Evolutionary conservation across 768 basidiomycete genomes (phyloP), one percentile per base, ranked within the genome.

Genomic region (Mycena latifolia): DNA sequence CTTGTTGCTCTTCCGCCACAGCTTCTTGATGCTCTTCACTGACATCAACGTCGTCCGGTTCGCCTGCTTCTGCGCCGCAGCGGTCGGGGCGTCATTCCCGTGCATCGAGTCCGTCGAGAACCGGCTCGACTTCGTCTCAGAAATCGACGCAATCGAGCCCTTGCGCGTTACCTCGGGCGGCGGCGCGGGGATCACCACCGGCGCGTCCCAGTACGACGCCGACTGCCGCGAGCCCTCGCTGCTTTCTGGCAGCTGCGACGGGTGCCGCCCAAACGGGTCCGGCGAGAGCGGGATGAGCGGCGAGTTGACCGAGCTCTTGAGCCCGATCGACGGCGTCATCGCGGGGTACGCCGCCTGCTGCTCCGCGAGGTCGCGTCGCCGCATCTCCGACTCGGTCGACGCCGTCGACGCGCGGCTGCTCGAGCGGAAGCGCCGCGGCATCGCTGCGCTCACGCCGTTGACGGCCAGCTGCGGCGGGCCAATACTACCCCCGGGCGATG

Each of bases 281-380:
- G 93, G 91, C 12, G 92, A 92, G n/a, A 93, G 80, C 41, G 93
- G 93, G 60, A 94, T 91, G n/a, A 90, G 73, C 24, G 91, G 90
- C 2, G 89, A 88, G 45, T 81, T 82, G 11, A 79, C 65, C 31
- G 71, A 64, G 39, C 61, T 73, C 57, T 65, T 70, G 56, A 73
- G 71, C 58, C 64, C 63, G 15, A 65, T 66, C 12, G 67, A 52
- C 31, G 77, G 72, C 28, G 46, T 17, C 41, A 79, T 72, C 15
- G 73, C 43, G 18, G 43, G 75, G 29, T 83, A 80, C n/a, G 22
- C 29, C 7, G 33, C 51, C 51, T 35, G 22, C 56, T 88, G 83
- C 58, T 88, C 84, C 66, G 87, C 86, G 43, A 86, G 73, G 39
- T 85, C 83, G 68, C 75, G 85, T 74, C 78, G 86, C 59, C 82